Evolutionary conservation across 1,139 yeast genomes (phyloP), one percentile per base, ranked within the genome.

Genomic region (Kodamaea fungicola): DNA sequence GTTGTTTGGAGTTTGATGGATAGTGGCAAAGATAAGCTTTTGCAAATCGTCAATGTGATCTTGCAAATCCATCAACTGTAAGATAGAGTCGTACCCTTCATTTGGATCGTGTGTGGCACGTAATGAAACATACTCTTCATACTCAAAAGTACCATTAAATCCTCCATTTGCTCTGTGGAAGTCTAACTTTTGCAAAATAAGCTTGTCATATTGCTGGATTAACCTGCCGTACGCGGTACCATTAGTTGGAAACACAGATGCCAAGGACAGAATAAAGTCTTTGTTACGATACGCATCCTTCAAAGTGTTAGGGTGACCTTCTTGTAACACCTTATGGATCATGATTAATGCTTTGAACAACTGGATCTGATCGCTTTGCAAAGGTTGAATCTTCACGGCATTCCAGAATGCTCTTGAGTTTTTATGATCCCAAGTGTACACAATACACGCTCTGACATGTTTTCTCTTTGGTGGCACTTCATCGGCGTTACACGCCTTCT

Each of bases 401-500:
- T 85, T 82, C 95, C 96, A 88, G 55, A 90, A 88, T 4, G 89
- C 87, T 44, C 80, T 72, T 4, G 95, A 82, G 35, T 89, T 81
- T 56, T 86, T 85, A 53, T 88, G 94, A 59, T 92, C 98, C 97
- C 97, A 90, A 2, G 97, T 87, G 61, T 83, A 89, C 28, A 92
- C 96, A 44, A 89, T 89, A 65, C 96, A 88, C 2, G 95, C 90
- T 52, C 92, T 68, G 7, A 92, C 97, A 62, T 92, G 98, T 59
- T 92, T 92, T 51, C 97, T 74, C 59, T 92, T 92, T 1, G 98
- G 97, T 0, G 97, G 96, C 2, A 85, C 77, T 54, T 90, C 97
- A 30, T 89, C 97, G 29, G 76, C 51, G 30, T 83, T 83, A 45
- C 95, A 85, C 0, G 97, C 97, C 66, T 92, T 92, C 57, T 80